A percentile compares a stretch with the other conserved stretches of the same genome.
Evolutionary conservation across 2,329 filamentous ascomycete genomes (phyloP).

Genomic region (Sphaceloma murrayae): DNA sequence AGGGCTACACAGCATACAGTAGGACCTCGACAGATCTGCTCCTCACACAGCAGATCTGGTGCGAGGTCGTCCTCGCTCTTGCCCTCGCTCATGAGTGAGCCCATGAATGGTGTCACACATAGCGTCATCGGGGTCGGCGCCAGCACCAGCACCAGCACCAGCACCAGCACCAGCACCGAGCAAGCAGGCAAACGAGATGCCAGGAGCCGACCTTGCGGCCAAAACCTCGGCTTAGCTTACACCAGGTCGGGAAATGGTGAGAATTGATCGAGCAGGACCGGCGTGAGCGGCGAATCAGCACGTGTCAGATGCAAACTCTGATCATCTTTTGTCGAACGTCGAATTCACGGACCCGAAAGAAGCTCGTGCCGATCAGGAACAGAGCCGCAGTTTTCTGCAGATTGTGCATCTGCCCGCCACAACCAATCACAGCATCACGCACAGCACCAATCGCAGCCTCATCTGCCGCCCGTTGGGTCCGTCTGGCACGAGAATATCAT

Average conservation of each 20-base stretch:
- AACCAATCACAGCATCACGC: neutral
- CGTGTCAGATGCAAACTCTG: slow-evolving; percentile 9
- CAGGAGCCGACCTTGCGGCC: neutral
- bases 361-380: slow-evolving; percentile 14
- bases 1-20: too few relatives aligned
- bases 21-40: too few relatives aligned
- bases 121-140: slow-evolving; percentile 8
- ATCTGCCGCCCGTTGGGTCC: neutral
- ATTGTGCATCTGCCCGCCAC: neutral
- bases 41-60: too few relatives aligned
- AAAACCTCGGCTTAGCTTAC: slow-evolving; percentile 6
- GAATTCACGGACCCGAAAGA: slow-evolving; percentile 8
- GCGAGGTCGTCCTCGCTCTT: too few relatives aligned
- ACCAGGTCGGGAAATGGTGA: neutral
- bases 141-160: neutral
- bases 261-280: slow-evolving; percentile 2
- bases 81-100: too few relatives aligned
- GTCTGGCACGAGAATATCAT: too few relatives aligned
- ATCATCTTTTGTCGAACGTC: neutral
- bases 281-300: slow-evolving; percentile 13
- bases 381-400: slow-evolving; percentile 12
- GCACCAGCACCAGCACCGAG: neutral
- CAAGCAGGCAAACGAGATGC: neutral
- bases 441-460: slow-evolving; percentile 3
- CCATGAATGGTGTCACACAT: slow-evolving; percentile 14